phyloP scores from a whole-genome alignment of 176 grass and related monocot genomes.

The Oryza longistaminata region DNA sequence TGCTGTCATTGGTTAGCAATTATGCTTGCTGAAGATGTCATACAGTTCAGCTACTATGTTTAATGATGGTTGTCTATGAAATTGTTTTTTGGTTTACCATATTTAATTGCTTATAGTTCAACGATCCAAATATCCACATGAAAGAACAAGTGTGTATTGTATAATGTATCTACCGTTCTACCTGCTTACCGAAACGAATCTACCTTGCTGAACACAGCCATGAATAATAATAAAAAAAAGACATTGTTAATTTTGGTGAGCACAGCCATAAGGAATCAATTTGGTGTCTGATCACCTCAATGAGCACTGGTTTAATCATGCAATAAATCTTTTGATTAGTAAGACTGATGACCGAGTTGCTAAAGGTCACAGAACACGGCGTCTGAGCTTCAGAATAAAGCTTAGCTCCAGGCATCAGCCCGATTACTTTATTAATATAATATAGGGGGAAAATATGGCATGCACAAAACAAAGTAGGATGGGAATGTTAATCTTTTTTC shows the following conservation, averaged over 20 bases:
- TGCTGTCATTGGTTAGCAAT: slow-evolving; percentile 16
- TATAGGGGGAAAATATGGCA: background rate
- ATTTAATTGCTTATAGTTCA: background rate
- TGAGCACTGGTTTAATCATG: no score
- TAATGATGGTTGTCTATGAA: no score
- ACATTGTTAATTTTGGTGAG: no score
- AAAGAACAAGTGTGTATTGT: no score
- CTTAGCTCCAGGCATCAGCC: background rate
- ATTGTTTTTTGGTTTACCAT: background rate
- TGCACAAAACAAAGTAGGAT: background rate
- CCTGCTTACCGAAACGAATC: background rate
- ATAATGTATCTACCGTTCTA: background rate
- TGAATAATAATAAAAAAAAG: no score
- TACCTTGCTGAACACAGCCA: background rate
- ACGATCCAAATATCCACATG: no score
- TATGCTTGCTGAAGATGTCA: slow-evolving; percentile 3
- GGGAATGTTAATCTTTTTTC: slow-evolving; percentile 18
- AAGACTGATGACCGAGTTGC: background rate
- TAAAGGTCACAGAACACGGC: background rate
- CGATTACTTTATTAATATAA: background rate
- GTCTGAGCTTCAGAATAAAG: background rate
- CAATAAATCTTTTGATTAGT: background rate
- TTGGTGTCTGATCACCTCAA: no score
- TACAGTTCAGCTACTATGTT: background rate
- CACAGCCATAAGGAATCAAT: no score